These are phyloP conservation scores for Lomentospora prolificans DNA, from an alignment of 2,329 filamentous ascomycete species.

Conservation along the genomic window DNA sequence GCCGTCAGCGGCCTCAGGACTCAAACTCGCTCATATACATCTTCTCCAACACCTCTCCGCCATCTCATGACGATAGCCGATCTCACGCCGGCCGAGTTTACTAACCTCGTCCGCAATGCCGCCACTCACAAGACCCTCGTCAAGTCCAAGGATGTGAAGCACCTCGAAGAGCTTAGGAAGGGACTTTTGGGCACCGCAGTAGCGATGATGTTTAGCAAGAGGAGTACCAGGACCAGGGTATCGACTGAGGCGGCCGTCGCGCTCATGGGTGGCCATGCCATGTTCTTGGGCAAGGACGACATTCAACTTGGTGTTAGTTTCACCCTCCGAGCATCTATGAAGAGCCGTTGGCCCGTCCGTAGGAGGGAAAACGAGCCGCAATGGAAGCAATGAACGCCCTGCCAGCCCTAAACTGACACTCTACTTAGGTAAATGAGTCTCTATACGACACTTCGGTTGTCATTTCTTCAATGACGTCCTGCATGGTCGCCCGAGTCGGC, in stretches of 20 bases:
- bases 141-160: conserved; percentile 50
- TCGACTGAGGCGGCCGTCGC: conserved; percentile 86
- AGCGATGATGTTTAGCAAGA: conserved; percentile 95
- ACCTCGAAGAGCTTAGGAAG: conserved; percentile 48
- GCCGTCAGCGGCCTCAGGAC: conserved; percentile 2
- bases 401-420: background rate
- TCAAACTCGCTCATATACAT: conserved; percentile 3
- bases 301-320: conserved; percentile 78
- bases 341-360: too few species aligned
- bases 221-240: conserved; percentile 84
- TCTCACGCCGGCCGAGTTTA: conserved; percentile 69
- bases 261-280: conserved; percentile 83
- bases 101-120: conserved; percentile 74
- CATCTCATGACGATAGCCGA: conserved; percentile 91
- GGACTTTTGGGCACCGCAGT: conserved; percentile 68
- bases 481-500: conserved; percentile 71
- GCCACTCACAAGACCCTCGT: conserved; percentile 64
- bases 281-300: conserved; percentile 93
- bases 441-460: conserved; percentile 87
- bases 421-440: conserved; percentile 70
- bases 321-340: too few species aligned
- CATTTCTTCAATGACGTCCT: conserved; percentile 86
- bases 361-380: background rate
- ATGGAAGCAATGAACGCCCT: background rate
- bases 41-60: conserved; percentile 39